A percentile compares a stretch with the other conserved stretches of the same genome.
phyloP scores from a whole-genome alignment of 345 rosid species.

The Rhizophora apiculata region DNA sequence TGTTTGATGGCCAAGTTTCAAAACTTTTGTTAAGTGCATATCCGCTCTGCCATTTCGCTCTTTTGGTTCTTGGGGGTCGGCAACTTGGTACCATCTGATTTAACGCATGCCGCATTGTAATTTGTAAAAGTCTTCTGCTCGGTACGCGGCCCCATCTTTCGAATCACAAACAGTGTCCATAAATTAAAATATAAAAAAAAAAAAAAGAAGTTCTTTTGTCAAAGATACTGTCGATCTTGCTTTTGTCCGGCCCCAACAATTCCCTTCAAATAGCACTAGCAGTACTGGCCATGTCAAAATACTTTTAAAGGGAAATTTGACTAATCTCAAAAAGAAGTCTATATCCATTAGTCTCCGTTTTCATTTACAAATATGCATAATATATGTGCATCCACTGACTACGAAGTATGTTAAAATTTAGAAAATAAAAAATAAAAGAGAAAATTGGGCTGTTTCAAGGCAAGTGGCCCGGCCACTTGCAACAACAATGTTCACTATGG shows the following conservation, averaged over 20 bases:
- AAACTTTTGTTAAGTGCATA: conserved; percentile 1
- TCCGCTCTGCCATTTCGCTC: background rate
- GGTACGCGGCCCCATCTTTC: background rate
- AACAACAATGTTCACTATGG: no score
- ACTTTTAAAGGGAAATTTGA: no score
- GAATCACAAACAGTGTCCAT: background rate
- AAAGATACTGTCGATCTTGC: conserved; percentile 8
- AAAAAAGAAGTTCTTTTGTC: conserved; percentile 1
- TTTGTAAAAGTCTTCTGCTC: background rate
- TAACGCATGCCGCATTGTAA: background rate
- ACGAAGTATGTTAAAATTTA: no score
- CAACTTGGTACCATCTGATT: background rate
- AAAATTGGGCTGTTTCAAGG: no score
- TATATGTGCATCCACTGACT: no score
- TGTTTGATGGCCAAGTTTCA: background rate
- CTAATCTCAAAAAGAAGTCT: no score
- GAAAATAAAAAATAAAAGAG: no score
- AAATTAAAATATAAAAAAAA: background rate
- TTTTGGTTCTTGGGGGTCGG: background rate
- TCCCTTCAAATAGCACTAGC: background rate
- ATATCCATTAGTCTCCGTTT: no score
- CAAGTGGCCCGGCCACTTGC: no score
- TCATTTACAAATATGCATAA: no score
- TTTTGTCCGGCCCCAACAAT: background rate
- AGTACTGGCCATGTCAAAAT: no score